These are phyloP conservation scores for Lyophyllum decastes DNA, from an alignment of 768 basidiomycete species.

Conservation along the genomic window DNA sequence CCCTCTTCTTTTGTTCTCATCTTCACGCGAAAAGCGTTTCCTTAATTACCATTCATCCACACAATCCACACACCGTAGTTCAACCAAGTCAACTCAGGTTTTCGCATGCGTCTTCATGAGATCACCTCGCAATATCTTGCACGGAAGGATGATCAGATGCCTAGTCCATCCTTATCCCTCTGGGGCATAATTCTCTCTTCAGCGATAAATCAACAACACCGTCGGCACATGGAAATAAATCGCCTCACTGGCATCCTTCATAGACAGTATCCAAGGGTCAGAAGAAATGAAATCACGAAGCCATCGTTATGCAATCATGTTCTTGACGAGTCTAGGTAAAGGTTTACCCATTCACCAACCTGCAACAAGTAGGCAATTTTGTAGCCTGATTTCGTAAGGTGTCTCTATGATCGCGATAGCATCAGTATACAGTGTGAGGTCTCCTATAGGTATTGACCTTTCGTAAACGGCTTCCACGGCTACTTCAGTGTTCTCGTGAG, in stretches of 20 bases:
- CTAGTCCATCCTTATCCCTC: neutral
- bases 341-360: neutral
- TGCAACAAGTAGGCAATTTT: neutral
- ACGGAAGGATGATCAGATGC: too few relatives aligned
- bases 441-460: neutral
- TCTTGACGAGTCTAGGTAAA: neutral
- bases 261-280: conserved; percentile 2
- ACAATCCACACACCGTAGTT: too few relatives aligned
- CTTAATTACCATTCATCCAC: neutral
- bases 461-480: neutral
- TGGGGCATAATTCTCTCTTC: neutral
- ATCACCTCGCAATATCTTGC: too few relatives aligned
- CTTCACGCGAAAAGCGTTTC: neutral
- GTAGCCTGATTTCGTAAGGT: neutral
- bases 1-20: conserved; percentile 1
- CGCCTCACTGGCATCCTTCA: neutral
- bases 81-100: too few relatives aligned
- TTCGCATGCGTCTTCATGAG: too few relatives aligned
- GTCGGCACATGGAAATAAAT: neutral
- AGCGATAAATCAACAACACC: neutral
- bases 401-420: neutral
- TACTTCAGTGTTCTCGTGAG: conserved; percentile 4
- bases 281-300: conserved; percentile 8
- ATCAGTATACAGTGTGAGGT: neutral
- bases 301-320: neutral